These are phyloP conservation scores for Skeletonema marinoi DNA, from an alignment of 108 stramenopile genomes.

Conservation along the genomic window DNA sequence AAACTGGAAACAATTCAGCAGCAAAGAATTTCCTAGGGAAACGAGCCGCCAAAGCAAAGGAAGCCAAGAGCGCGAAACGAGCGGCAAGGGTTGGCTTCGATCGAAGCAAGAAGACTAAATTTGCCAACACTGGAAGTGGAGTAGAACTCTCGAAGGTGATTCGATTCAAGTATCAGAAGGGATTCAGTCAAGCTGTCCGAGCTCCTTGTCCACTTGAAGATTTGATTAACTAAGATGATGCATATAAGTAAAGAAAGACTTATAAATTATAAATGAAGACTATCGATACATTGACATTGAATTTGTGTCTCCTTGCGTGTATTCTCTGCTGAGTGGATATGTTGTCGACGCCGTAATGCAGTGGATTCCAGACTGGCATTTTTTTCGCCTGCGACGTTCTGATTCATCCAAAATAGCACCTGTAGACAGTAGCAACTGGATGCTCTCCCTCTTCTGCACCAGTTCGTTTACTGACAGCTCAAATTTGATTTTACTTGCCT, in stretches of 20 bases:
- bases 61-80: constrained; percentile 57
- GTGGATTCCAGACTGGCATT: not conserved
- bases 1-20: constrained; percentile 13
- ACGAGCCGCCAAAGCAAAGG: constrained; percentile 67
- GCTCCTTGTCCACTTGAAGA: constrained; percentile 68
- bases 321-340: not conserved
- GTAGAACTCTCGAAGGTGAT: constrained; percentile 65
- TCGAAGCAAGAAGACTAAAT: constrained; percentile 56
- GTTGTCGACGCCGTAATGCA: not conserved
- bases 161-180: constrained; percentile 83
- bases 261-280: not conserved
- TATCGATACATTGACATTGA: not conserved
- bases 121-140: constrained; percentile 79
- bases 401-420: not conserved
- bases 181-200: constrained; percentile 84
- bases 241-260: not conserved
- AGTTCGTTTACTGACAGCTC: not conserved
- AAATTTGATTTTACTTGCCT: not conserved
- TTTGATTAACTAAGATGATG: constrained; percentile 35
- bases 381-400: not conserved
- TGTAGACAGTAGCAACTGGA: not conserved
- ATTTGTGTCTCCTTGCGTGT: not conserved
- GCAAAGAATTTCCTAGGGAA: constrained; percentile 69
- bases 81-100: constrained; percentile 72
- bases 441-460: not conserved